These are phyloP conservation scores for Sordariomycetes sp. DNA, from an alignment of 2,329 filamentous ascomycete genomes.

Conservation along the genomic window DNA sequence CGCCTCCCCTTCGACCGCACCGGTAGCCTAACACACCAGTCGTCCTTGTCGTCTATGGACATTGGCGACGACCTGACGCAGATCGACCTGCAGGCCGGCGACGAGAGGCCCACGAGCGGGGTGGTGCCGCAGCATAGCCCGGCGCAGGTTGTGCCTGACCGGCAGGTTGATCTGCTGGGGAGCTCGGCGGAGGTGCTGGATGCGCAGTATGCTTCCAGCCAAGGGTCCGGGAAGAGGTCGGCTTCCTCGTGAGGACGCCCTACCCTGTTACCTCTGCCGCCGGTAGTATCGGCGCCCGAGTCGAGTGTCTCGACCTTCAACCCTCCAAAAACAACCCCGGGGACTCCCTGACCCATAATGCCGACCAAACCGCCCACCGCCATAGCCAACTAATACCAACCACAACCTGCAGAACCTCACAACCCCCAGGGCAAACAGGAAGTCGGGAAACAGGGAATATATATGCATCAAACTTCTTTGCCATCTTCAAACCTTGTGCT, in stretches of 20 bases:
- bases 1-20: conserved; percentile 42
- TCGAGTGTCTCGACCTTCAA: too few species aligned
- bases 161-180: conserved; percentile 32
- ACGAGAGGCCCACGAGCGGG: conserved; percentile 40
- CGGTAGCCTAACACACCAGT: conserved; percentile 36
- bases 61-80: conserved; percentile 31
- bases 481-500: too few species aligned
- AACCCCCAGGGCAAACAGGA: too few species aligned
- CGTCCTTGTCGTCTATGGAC: conserved; percentile 34
- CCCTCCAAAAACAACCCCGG: too few species aligned
- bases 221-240: not conserved
- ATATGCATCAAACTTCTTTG: too few species aligned
- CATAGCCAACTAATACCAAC: too few species aligned
- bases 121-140: conserved; percentile 45
- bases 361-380: too few species aligned
- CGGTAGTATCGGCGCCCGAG: too few species aligned
- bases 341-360: too few species aligned
- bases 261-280: too few species aligned
- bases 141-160: conserved; percentile 36
- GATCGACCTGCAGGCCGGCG: conserved; percentile 24
- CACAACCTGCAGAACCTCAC: too few species aligned
- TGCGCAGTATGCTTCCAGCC: conserved; percentile 9
- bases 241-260: not conserved
- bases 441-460: too few species aligned
- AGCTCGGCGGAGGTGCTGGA: conserved; percentile 44